These are phyloP conservation scores for Hymenoscyphus linearis DNA, from an alignment of 2,329 filamentous ascomycete species.

Conservation along the genomic window DNA sequence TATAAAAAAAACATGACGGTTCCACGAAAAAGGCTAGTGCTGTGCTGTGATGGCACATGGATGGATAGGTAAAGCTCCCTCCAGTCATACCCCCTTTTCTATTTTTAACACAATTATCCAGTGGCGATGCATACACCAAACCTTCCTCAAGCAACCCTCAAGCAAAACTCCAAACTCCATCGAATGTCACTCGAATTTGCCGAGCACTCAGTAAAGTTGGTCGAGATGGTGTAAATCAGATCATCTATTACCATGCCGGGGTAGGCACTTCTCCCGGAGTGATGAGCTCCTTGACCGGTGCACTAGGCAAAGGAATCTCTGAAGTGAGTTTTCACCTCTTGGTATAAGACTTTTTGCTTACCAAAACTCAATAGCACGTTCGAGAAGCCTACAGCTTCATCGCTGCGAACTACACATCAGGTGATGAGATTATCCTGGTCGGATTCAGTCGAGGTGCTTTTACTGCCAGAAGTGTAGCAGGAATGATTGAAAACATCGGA, in stretches of 20 bases:
- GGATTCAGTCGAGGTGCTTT: constrained; percentile 41
- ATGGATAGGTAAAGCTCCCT: constrained; percentile 22
- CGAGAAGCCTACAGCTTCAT: constrained; percentile 45
- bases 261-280: constrained; percentile 49
- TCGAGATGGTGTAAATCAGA: constrained; percentile 46
- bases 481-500: constrained; percentile 28
- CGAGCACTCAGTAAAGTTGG: constrained; percentile 49
- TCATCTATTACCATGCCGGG: constrained; percentile 57
- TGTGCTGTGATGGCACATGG: constrained; percentile 32
- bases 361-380: constrained; percentile 33
- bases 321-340: constrained; percentile 18
- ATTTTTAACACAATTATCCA: constrained; percentile 5
- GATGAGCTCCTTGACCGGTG: constrained; percentile 47
- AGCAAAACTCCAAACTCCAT: constrained; percentile 52
- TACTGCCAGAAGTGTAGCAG: constrained; percentile 36
- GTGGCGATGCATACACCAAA: constrained; percentile 28
- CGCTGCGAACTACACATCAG: constrained; percentile 35
- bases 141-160: constrained; percentile 51
- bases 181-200: constrained; percentile 55
- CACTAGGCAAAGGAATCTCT: constrained; percentile 48
- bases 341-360: not conserved
- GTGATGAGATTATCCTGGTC: constrained; percentile 37
- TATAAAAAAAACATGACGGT: constrained; percentile 1
- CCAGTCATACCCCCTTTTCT: not conserved
- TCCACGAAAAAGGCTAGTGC: constrained; percentile 25